Evolutionary conservation across 495 filamentous ascomycete species (phyloP).

Genomic region (Antarctomyces pellizariae): DNA sequence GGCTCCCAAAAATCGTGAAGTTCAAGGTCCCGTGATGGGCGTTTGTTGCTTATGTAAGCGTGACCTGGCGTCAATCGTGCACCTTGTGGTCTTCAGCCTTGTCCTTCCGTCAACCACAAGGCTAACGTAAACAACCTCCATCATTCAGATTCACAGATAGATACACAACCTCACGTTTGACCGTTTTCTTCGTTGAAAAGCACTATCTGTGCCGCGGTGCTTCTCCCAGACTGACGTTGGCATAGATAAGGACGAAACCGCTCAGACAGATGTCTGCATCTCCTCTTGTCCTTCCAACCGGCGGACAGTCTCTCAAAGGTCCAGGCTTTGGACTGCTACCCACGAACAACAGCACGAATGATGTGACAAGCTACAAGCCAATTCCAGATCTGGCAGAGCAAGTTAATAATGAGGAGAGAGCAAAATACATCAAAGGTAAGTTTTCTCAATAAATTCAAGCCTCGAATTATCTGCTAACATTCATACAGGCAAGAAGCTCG

Average conservation of each 20-base stretch:
- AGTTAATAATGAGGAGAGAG: conserved; percentile 66
- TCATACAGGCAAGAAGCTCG: conserved; percentile 54
- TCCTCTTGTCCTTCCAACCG: conserved; percentile 8
- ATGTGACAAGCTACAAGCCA: conserved; percentile 3
- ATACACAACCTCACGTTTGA: no score
- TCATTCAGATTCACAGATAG: no score
- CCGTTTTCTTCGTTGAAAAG: no score
- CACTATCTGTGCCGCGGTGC: no score
- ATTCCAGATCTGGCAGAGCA: conserved; percentile 51
- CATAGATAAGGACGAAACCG: no score
- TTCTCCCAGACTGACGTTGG: no score
- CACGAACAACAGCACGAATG: conserved; percentile 4
- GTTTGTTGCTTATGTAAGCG: no score
- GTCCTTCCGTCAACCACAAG: no score
- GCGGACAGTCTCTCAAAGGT: not conserved
- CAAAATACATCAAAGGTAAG: conserved; percentile 72
- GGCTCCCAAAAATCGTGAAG: not conserved
- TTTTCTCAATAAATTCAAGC: conserved; percentile 1
- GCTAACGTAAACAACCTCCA: no score
- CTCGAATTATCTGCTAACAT: not conserved
- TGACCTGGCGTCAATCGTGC: no score
- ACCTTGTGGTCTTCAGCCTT: no score
- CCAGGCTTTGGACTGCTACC: not conserved
- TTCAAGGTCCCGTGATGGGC: not conserved
- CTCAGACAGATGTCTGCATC: conserved; percentile 19